Evolutionary conservation across 1,139 yeast genomes (phyloP), one percentile per base, ranked within the genome.

Genomic region (Williopsis jadinii): DNA sequence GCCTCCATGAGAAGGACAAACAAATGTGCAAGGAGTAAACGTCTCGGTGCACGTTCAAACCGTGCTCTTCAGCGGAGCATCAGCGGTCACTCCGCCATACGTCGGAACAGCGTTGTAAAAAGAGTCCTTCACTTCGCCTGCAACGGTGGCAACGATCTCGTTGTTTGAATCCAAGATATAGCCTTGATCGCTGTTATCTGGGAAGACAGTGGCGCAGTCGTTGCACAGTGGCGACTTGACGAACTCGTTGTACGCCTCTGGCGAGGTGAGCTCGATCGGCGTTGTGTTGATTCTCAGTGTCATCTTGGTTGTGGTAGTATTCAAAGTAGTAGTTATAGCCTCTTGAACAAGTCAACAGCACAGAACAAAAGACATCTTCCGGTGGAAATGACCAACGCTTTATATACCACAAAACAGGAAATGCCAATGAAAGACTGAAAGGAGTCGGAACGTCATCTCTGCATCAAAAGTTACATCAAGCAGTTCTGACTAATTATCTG

Each of bases 241-340:
- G 43, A 63, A 63, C 35, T 62, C 67, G 15, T 59, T 44, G 51
- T 63, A 63, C 19, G 67, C 68, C 36, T 54, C 53, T 5, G 56
- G 53, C 10, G 65, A 58, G n/a, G 66, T 61, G 37, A 63, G 49
- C 46, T 63, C 67, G 27, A 63, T 63, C 11, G 68, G 68, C 2
- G 47, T 43, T n/a, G 49, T 46, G 41, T 43, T 36, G 27, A 46
- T 28, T 12, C 32, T 37, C 37, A 46, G 47, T 31, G 42, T 42
- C 41, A 36, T 36, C 8, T 13, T 27, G 31, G 11, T 11, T 11
- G 8, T 24, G 34, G 19, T 2, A 10, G 34, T n/a, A 5, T n/a
- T n/a, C n/a, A 24, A 10, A 19, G 33, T 30, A 19, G 13, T 9
- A 8, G 11, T 36, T 12, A 11, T 3, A 19, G 19, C 3, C 30